Base-by-base conservation (phyloP, 257 asterid species). In the Solanum lignicaule region DNA sequence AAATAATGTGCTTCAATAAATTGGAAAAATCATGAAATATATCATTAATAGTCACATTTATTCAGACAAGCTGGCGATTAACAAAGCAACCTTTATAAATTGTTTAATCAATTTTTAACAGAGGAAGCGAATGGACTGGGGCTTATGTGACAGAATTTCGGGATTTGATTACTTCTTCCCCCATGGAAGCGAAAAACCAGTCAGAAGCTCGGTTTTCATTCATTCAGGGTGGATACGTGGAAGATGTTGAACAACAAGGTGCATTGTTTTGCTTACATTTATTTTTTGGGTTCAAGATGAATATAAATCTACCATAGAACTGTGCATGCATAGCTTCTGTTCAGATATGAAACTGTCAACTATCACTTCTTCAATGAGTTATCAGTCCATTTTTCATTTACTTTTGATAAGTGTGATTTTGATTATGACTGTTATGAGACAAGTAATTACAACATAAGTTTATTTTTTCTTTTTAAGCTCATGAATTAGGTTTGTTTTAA, bases 51-150 rank as follows among this genome's bases (percentile, higher is more conserved):
- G 85, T 9, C 27, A 8, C 66, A 46, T 5, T 46, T 81, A 81
- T 46, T 25, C 39, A 25, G 66, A 43, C 10, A 79, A 43, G 65
- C 65, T 15, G 65, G 25, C 5, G 1, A 41, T 79, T 79, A 7
- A 46, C 9, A 32, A 81, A 79, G n/a, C 27, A 48, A 29, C 60
- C 20, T 46, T 29, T 31, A 29, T 6, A 85, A 66, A 84, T 60
- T 23, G 7, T 29, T 43, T 74, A 83, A 60, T 58, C 87, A 31
- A 39, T 87, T 41, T 46, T 87, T 87, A 81, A 38, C 92, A 96
- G 99, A 94, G 96, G 96, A 89, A 93, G 97, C 84, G 94, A 92
- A 85, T 97, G 99, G 99, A 95, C 96, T 1, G 99, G 98, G 89
- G 93, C 89, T 39, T 95, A 97, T 87, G 92, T 91, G 66, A 89